Percentiles rank a stretch among this genome's conserved stretches.
These are phyloP conservation scores for Ophiostoma triangulosporum DNA, from an alignment of 2,329 filamentous ascomycete species.

Conservation along the genomic window DNA sequence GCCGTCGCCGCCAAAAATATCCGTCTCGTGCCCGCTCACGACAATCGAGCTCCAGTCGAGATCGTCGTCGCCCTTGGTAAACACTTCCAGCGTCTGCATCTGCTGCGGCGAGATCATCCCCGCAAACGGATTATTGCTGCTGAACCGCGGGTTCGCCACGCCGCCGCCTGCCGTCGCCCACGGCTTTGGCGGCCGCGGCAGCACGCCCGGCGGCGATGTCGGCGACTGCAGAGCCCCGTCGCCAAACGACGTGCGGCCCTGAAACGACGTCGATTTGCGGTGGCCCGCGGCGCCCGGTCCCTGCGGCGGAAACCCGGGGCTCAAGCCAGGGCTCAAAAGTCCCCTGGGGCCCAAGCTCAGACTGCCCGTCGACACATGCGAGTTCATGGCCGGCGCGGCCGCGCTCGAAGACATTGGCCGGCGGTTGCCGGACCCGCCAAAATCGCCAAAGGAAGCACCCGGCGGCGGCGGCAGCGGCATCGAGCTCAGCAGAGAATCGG, in stretches of 20 bases:
- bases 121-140: conserved; percentile 48
- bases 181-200: conserved; percentile 13
- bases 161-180: conserved; percentile 9
- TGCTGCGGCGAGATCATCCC: conserved; percentile 19
- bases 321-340: conserved; percentile 21
- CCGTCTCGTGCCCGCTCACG: conserved; percentile 22
- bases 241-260: conserved; percentile 7
- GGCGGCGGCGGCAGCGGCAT: conserved; percentile 40
- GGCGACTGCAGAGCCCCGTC: background rate
- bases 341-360: conserved; percentile 14
- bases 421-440: conserved; percentile 18
- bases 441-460: conserved; percentile 13
- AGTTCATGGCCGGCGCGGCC: conserved; percentile 14
- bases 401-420: conserved; percentile 24
- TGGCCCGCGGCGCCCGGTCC: background rate
- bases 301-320: conserved; percentile 6
- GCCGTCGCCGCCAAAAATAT: conserved; percentile 10
- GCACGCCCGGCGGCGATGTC: conserved; percentile 2
- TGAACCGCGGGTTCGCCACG: conserved; percentile 31
- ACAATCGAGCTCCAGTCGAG: conserved; percentile 45
- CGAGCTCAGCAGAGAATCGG: conserved; percentile 60
- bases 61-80: conserved; percentile 45
- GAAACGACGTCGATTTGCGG: background rate
- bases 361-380: conserved; percentile 12
- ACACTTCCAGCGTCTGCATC: conserved; percentile 38